Conservation (phyloP, 2,329 filamentous ascomycete genomes). For the Clarireedia homoeocarpa region DNA sequence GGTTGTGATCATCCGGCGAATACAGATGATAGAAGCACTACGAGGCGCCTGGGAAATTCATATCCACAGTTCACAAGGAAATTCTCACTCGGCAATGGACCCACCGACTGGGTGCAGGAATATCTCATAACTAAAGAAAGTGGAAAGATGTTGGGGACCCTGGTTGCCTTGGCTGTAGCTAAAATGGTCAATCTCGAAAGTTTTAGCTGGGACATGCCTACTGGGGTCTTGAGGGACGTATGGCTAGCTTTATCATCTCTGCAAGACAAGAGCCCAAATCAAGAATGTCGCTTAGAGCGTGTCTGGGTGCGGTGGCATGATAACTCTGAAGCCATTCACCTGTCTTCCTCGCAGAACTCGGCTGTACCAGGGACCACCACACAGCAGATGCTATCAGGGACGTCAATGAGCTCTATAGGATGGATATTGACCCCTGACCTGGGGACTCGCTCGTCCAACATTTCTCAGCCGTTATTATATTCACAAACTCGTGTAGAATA, state of each 20-base stretch:
- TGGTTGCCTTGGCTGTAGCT: constrained; percentile 71
- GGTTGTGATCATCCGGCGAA: constrained; percentile 21
- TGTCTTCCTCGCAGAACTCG: constrained; percentile 20
- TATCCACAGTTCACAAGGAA: constrained; percentile 74
- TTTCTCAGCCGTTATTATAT: constrained; percentile 32
- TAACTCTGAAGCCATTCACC: constrained; percentile 38
- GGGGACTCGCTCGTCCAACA: constrained; percentile 15
- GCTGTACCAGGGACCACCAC: constrained; percentile 18
- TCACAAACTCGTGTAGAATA: constrained; percentile 59
- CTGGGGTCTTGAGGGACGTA: constrained; percentile 71
- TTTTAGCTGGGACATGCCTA: constrained; percentile 87
- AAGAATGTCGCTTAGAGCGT: constrained; percentile 60
- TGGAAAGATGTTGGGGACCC: constrained; percentile 80
- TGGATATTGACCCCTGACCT: constrained; percentile 28
- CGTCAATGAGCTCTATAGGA: constrained; percentile 36
- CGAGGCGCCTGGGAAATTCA: constrained; percentile 56
- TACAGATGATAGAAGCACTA: constrained; percentile 12
- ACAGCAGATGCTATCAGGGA: constrained; percentile 28
- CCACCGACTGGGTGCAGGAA: constrained; percentile 68
- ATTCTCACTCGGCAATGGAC: constrained; percentile 80
- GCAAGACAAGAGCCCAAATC: constrained; percentile 45
- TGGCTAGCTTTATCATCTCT: constrained; percentile 72
- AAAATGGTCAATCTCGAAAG: constrained; percentile 76
- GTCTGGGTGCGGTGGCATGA: constrained; percentile 82
- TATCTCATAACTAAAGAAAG: constrained; percentile 77